Conservation (phyloP, 495 filamentous ascomycete genomes). For the Xylaria acuta region DNA sequence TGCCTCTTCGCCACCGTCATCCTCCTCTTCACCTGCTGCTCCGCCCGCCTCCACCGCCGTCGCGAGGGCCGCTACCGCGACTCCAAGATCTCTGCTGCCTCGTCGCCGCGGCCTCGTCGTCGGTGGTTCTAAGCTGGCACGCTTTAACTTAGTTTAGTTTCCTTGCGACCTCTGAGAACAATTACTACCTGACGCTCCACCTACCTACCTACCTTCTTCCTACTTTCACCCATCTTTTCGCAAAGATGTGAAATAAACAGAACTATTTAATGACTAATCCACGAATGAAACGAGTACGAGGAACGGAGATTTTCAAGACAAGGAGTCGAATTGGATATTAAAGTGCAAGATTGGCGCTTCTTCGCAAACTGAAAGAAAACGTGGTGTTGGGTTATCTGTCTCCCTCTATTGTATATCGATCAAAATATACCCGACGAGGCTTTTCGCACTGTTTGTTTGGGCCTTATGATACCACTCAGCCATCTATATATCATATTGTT, state of each 20-base stretch:
- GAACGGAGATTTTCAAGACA: background rate
- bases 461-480: background rate
- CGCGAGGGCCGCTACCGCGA: conserved; percentile 29
- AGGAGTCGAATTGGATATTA: conserved; percentile 11
- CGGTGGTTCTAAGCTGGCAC: conserved; percentile 12
- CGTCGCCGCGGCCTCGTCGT: background rate
- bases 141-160: background rate
- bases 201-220: background rate
- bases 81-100: background rate
- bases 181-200: background rate
- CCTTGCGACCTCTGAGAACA: background rate
- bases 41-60: conserved; percentile 42
- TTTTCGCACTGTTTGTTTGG: background rate
- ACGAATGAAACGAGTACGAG: conserved; percentile 16
- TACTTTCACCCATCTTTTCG: background rate
- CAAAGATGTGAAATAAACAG: background rate
- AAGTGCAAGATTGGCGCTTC: background rate
- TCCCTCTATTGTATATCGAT: conserved; percentile 2
- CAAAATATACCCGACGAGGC: background rate
- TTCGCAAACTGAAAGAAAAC: background rate
- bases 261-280: conserved; percentile 19
- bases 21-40: conserved; percentile 65
- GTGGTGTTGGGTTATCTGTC: background rate
- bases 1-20: conserved; percentile 60
- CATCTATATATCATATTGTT: background rate